Conservation (phyloP, 164 flowering plant species). For the Stephania yunnanensis region DNA sequence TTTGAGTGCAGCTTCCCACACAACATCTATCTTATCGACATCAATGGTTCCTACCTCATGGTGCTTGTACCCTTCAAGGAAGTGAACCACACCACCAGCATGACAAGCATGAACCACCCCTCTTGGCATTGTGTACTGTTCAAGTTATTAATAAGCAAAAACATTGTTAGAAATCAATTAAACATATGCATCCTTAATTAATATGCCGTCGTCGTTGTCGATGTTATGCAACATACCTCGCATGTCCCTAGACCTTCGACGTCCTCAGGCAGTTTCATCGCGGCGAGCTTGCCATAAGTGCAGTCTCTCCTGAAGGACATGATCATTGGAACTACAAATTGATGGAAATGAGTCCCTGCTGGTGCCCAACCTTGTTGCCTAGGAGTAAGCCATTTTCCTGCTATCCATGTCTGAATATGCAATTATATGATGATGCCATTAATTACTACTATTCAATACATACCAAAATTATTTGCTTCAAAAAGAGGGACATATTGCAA, state of each 20-base stretch:
- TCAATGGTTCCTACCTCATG: conserved; percentile 90
- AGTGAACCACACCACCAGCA: conserved; percentile 92
- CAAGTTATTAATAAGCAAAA: not conserved
- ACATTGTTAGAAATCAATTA: not conserved
- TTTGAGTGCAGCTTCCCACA: conserved; percentile 84
- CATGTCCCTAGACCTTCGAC: conserved; percentile 78
- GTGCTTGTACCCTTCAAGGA: conserved; percentile 81
- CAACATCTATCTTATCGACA: conserved; percentile 74
- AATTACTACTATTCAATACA: no score
- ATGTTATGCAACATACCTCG: conserved; percentile 44
- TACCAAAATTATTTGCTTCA: no score
- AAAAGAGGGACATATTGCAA: no score
- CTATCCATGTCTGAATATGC: conserved; percentile 68
- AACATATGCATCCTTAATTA: no score
- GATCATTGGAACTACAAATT: conserved; percentile 89
- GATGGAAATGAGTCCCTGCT: conserved; percentile 80
- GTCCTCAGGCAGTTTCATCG: conserved; percentile 80
- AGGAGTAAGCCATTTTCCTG: conserved; percentile 83
- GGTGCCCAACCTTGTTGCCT: conserved; percentile 84
- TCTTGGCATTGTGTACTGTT: conserved; percentile 77
- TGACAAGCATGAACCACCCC: conserved; percentile 97
- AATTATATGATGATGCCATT: no score
- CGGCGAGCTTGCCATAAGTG: conserved; percentile 84
- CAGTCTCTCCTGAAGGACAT: conserved; percentile 66
- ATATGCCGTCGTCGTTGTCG: no score